Evolutionary conservation across 805 yeast genomes (phyloP).

Genomic region (Teunomyces atbi): DNA sequence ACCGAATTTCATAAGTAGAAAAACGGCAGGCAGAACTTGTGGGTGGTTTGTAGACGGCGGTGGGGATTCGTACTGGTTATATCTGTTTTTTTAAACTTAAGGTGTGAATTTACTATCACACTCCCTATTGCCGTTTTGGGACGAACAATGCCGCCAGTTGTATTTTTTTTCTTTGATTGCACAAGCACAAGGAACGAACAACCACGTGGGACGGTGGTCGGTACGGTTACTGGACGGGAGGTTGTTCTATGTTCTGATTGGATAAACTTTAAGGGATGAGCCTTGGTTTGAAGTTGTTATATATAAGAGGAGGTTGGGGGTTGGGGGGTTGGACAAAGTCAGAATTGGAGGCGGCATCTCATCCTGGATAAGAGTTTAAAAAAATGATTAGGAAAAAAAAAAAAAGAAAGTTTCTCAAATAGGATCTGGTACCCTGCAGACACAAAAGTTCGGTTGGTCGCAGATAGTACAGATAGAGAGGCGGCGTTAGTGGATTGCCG

Average conservation of each 20-base stretch:
- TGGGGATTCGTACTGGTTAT: no score
- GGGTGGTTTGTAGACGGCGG: not conserved
- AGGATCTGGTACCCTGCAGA: not conserved
- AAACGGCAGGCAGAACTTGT: not conserved
- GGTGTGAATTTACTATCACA: slow-evolving; percentile 5
- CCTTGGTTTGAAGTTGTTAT: no score
- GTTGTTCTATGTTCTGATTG: no score
- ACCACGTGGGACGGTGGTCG: not conserved
- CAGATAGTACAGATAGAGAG: no score
- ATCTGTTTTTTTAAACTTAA: no score
- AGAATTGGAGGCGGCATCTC: not conserved
- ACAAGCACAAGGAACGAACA: not conserved
- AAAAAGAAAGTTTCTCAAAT: not conserved
- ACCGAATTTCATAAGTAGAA: slow-evolving; percentile 83
- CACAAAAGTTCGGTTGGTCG: not conserved
- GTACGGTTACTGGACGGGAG: not conserved
- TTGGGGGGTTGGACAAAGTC: not conserved
- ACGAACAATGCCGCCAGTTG: not conserved
- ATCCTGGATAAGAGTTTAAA: not conserved
- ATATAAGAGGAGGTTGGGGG: no score
- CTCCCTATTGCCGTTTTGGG: slow-evolving; percentile 6
- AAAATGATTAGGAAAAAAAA: not conserved
- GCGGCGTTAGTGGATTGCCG: not conserved
- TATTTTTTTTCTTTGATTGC: not conserved
- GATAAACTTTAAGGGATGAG: no score